Evolutionary conservation across 140 eudicot species (phyloP), one percentile per base, ranked within the genome.

Genomic region (Bidens hawaiensis): DNA sequence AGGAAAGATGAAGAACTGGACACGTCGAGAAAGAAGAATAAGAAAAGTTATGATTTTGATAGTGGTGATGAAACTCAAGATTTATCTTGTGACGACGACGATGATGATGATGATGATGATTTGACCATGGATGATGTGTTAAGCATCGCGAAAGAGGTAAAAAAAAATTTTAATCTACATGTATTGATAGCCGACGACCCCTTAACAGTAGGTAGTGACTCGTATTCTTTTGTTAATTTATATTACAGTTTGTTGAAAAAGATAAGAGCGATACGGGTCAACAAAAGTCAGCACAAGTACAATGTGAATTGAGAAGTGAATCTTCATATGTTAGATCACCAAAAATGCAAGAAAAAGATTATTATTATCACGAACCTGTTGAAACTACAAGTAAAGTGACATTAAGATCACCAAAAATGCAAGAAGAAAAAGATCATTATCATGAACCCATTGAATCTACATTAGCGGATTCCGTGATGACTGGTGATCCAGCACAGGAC

Each of bases 401-500:
- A n/a, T n/a, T n/a, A n/a, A n/a, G n/a, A n/a, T n/a, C n/a, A n/a
- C n/a, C n/a, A n/a, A n/a, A n/a, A n/a, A n/a, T n/a, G n/a, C n/a
- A n/a, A n/a, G n/a, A n/a, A n/a, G n/a, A n/a, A n/a, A n/a, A n/a
- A n/a, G n/a, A n/a, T n/a, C n/a, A n/a, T 43, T 45, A 10, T 60
- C 70, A 33, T 53, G 18, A 56, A 52, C 25, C 56, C 19, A 26
- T 53, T 4, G 71, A 50, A 14, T 63, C 26, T 57, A 34, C 55
- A 23, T 15, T 42, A 54, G 42, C 13, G 6, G 67, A 67, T 47
- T 66, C 61, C 11, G 48, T 49, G 5, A 67, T 66, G 74, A 74
- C 88, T 0, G 83, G 75, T 5, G 83, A 83, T 74, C 82, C 95
- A 17, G 69, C 88, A 49, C 83, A 77, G 66, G 91, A 81, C 72